Evolutionary conservation across 2,329 filamentous ascomycete genomes (phyloP), one percentile per base, ranked within the genome.

Genomic region (Penicillium corylophilum): DNA sequence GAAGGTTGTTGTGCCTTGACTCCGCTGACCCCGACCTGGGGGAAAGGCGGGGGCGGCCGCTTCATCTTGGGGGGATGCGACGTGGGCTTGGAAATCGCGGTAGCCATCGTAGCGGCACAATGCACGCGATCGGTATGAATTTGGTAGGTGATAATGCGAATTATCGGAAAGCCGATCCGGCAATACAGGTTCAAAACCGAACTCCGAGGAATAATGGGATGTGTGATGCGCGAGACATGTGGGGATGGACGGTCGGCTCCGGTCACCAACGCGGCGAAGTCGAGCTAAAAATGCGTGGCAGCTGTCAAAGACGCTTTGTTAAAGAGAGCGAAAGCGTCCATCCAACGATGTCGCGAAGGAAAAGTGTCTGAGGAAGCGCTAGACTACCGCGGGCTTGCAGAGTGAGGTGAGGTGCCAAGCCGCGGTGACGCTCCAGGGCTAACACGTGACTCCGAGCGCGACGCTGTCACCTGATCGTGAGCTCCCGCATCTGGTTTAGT

Each of bases 31-130:
- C 73, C 71, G 44, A 83, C 81, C 68, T 87, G 85, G 51, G 87
- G 82, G 40, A 83, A 81, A 42, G 85, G 79, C 33, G 84, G 84
- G 46, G 82, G 76, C 54, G 84, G 85, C 31, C 86, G 85, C 74
- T 90, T 90, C 58, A 83, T 80, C 73, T 90, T 90, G 60, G 70
- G 66, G 53, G 75, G 68, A 60, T 75, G 70, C 44, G 75, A 69
- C 50, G 70, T 65, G 44, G 70, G 70, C 62, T 75, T 74, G 38
- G 74, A 74, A 43, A 77, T 67, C 46, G 72, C 72, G 44, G 74
- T 77, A 47, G 74, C 73, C 74, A 76, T 76, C 15, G 15, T 67
- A 61, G 56, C 57, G 52, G 59, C 46, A 50, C 51, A 49, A 40
- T 43, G 36, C 40, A 57, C 59, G 61, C 61, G 51, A 64, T 46